Evolutionary conservation across 2,329 filamentous ascomycete genomes (phyloP).

Genomic region (Talaromyces sp.): DNA sequence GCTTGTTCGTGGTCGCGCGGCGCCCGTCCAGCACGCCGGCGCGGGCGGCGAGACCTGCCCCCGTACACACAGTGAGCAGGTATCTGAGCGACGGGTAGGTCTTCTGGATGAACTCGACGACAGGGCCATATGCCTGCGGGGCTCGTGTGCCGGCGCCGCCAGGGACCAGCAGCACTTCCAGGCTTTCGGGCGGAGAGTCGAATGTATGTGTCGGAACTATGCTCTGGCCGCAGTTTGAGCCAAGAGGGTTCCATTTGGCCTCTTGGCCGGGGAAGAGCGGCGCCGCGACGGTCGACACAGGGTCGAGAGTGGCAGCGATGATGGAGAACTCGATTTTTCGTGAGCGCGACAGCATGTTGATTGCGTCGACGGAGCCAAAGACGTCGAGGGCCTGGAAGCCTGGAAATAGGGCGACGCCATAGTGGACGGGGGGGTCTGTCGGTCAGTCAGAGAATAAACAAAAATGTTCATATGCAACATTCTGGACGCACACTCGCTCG

Average conservation of each 20-base stretch:
- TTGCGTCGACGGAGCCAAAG: constrained; percentile 7
- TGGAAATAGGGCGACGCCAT: constrained; percentile 7
- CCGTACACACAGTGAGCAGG: constrained; percentile 63
- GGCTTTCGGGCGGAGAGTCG: constrained; percentile 38
- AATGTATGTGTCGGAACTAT: constrained; percentile 53
- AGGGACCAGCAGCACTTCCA: constrained; percentile 63
- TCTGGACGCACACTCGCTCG: not conserved
- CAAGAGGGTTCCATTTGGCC: constrained; percentile 6
- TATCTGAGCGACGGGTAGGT: constrained; percentile 48
- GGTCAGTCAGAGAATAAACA: not conserved
- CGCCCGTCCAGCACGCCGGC: constrained; percentile 57
- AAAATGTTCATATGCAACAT: not conserved
- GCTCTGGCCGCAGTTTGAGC: constrained; percentile 22
- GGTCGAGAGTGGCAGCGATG: constrained; percentile 7
- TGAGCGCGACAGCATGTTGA: constrained; percentile 5
- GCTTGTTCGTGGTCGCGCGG: constrained; percentile 63
- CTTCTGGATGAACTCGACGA: constrained; percentile 43
- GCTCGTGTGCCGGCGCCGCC: constrained; percentile 51
- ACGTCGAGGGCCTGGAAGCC: constrained; percentile 10
- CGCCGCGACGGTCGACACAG: constrained; percentile 5
- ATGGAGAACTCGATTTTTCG: constrained; percentile 8
- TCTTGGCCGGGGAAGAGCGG: constrained; percentile 2
- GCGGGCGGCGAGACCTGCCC: constrained; percentile 53
- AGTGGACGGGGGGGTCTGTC: constrained; percentile 6
- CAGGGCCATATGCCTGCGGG: constrained; percentile 23